phyloP scores from a whole-genome alignment of 2,329 filamentous ascomycete genomes.

The Pseudofabraea citricarpa region DNA sequence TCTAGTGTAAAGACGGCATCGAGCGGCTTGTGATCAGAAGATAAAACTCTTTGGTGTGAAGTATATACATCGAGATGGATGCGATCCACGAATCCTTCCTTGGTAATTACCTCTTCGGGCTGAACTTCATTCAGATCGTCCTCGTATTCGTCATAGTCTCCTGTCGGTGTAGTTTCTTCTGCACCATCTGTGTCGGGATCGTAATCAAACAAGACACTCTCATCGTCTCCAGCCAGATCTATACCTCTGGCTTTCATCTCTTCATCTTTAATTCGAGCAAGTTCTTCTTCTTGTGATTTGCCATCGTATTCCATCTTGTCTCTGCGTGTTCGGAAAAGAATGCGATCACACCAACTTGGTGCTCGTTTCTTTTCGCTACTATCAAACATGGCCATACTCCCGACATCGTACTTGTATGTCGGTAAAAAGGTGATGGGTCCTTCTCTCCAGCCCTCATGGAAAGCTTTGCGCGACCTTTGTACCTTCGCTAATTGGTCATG shows the following conservation, averaged over 20 bases:
- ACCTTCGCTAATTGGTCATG: slow-evolving; percentile 82
- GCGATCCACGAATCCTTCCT: slow-evolving; percentile 51
- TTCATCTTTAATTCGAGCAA: slow-evolving; percentile 68
- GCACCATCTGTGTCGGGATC: slow-evolving; percentile 73
- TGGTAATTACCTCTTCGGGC: slow-evolving; percentile 47
- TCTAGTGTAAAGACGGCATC: slow-evolving; percentile 77
- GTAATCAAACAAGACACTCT: slow-evolving; percentile 85
- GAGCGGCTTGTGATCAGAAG: slow-evolving; percentile 93
- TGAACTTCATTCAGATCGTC: slow-evolving; percentile 39
- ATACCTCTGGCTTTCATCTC: slow-evolving; percentile 81
- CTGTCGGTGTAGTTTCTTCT: slow-evolving; percentile 34
- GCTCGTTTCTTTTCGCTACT: slow-evolving; percentile 90
- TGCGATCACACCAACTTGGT: slow-evolving; percentile 95
- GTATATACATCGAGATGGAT: slow-evolving; percentile 65
- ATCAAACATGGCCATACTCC: slow-evolving; percentile 89
- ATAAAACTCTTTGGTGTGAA: slow-evolving; percentile 83
- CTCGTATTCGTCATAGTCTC: slow-evolving; percentile 45
- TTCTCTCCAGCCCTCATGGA: slow-evolving; percentile 90
- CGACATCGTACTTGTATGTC: slow-evolving; percentile 96
- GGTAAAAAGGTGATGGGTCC: slow-evolving; percentile 84
- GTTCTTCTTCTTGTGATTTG: slow-evolving; percentile 58
- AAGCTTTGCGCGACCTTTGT: slow-evolving; percentile 71
- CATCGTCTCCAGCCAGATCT: slow-evolving; percentile 68
- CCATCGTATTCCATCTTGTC: slow-evolving; percentile 64
- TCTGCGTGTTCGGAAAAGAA: slow-evolving; percentile 74